phyloP scores from a whole-genome alignment of 2,329 filamentous ascomycete species.

The Pseudopyrenochaeta lycopersici region DNA sequence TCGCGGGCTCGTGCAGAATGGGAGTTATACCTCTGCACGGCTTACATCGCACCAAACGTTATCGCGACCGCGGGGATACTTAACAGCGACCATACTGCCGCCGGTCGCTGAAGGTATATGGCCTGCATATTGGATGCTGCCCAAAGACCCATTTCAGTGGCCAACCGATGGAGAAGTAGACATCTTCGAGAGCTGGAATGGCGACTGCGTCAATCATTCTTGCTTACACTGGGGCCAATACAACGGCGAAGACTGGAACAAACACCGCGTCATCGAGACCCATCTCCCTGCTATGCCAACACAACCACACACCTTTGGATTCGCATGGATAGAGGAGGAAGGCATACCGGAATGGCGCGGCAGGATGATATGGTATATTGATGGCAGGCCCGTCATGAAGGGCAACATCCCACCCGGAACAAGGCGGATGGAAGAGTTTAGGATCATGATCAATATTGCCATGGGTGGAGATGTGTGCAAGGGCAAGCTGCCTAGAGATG shows the following conservation, averaged over 20 bases:
- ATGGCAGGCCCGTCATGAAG: slow-evolving; percentile 67
- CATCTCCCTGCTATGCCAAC: slow-evolving; percentile 58
- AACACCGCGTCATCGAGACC: slow-evolving; percentile 65
- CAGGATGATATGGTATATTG: slow-evolving; percentile 67
- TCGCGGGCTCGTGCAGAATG: slow-evolving; percentile 57
- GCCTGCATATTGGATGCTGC: slow-evolving; percentile 70
- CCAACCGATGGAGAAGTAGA: slow-evolving; percentile 68
- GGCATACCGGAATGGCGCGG: slow-evolving; percentile 54
- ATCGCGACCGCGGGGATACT: slow-evolving; percentile 60
- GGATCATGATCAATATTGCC: slow-evolving; percentile 67
- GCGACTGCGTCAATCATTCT: slow-evolving; percentile 62
- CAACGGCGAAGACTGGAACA: slow-evolving; percentile 63
- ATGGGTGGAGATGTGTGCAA: slow-evolving; percentile 69
- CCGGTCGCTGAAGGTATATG: slow-evolving; percentile 67
- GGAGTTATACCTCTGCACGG: slow-evolving; percentile 64
- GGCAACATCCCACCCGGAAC: slow-evolving; percentile 62
- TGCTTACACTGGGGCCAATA: slow-evolving; percentile 69
- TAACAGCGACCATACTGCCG: slow-evolving; percentile 61
- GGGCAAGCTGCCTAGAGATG: slow-evolving; percentile 61
- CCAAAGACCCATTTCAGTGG: slow-evolving; percentile 66
- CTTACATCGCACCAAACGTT: slow-evolving; percentile 64
- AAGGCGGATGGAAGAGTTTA: slow-evolving; percentile 64
- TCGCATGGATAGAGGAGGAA: slow-evolving; percentile 64
- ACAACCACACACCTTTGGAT: slow-evolving; percentile 62
- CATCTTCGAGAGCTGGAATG: slow-evolving; percentile 70